Evolutionary conservation across 768 basidiomycete genomes (phyloP), one percentile per base, ranked within the genome.

Genomic region (Baorangia bicolor): DNA sequence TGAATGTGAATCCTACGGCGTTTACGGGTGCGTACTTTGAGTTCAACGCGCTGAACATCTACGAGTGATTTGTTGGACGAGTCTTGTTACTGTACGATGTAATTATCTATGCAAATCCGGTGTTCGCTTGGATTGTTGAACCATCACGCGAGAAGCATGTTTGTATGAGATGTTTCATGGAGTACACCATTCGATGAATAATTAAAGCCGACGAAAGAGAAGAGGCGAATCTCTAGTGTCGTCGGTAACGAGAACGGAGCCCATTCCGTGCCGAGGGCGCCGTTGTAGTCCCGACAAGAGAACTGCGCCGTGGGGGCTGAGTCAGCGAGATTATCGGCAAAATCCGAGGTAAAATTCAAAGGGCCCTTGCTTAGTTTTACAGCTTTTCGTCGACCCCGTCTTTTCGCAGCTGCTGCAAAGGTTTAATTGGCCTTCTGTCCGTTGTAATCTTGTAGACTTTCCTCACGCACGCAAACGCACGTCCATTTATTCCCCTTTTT

Each of bases 401-500:
- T 60, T 51, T 56, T 59, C 58, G 58, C 67, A 63, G 59, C 65
- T 58, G 56, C 61, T 50, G 50, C 56, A 62, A 59, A 61, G 62
- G 61, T 58, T 64, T 71, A 63, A 59, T 64, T 60, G 52, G 56
- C 63, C 65, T 65, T 65, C 64, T 50, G 56, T 65, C 58, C 67
- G 64, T 64, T 72, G 70, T 72, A 72, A 64, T 70, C 70, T 71
- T 55, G 59, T 72, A 73, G 72, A 73, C 69, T 63, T 63, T 67
- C 60, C 61, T 72, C 72, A 73, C 72, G 66, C 71, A 72, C 61
- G 13, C 60, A 58, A 61, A 56, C 56, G 48, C 61, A 70, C 69
- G 63, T 67, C 67, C 69, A 63, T 72, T 73, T 70, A 65, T 65
- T 73, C 56, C 65, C 68, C 60, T 41, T 68, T 50, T 51, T 61